These are phyloP conservation scores for Colletotrichum siamense DNA, from an alignment of 2,329 filamentous ascomycete genomes.

Conservation along the genomic window DNA sequence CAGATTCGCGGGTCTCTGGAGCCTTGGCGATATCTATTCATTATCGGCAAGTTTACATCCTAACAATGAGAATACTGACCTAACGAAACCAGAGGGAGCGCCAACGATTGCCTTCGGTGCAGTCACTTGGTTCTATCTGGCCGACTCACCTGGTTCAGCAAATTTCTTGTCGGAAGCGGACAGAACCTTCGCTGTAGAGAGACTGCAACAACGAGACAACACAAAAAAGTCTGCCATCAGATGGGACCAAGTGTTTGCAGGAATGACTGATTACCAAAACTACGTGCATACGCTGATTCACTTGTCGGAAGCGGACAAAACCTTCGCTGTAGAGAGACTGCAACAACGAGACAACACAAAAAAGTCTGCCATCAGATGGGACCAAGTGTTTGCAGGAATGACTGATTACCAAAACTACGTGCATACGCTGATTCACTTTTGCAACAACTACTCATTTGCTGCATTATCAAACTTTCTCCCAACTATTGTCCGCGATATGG, in stretches of 20 bases:
- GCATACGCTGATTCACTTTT: conserved; percentile 42
- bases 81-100: conserved; percentile 28
- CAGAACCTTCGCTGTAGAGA: conserved; percentile 25
- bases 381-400: conserved; percentile 38
- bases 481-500: conserved; percentile 44
- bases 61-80: not conserved
- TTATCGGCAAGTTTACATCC: conserved; percentile 28
- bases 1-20: conserved; percentile 29
- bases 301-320: conserved; percentile 34
- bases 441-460: conserved; percentile 42
- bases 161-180: conserved; percentile 33
- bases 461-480: conserved; percentile 45
- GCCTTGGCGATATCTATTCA: conserved; percentile 35
- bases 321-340: conserved; percentile 25
- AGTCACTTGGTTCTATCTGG: conserved; percentile 34
- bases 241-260: conserved; percentile 37
- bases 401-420: conserved; percentile 41
- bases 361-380: conserved; percentile 24
- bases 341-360: conserved; percentile 25
- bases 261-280: conserved; percentile 40
- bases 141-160: conserved; percentile 32
- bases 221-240: conserved; percentile 17
- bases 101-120: conserved; percentile 32
- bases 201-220: conserved; percentile 27
- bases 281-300: conserved; percentile 40